Evolutionary conservation across 306 rosid genomes (phyloP), one percentile per base, ranked within the genome.

Genomic region (Acacia acuminata): DNA sequence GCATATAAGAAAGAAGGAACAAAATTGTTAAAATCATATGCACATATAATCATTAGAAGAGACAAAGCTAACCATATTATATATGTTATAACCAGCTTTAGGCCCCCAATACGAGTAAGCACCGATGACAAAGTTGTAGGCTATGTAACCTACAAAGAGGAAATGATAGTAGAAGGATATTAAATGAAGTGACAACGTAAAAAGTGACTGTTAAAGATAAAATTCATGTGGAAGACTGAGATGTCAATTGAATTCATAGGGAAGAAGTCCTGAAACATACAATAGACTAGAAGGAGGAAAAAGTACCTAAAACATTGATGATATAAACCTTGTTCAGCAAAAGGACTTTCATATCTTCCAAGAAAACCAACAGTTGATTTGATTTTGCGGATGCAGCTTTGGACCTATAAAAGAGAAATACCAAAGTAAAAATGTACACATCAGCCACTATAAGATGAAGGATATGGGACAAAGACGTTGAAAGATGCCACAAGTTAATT

Each of bases 51-150:
- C 2, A 71, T 43, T 76, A 24, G 47, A 75, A 63, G 38, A 81
- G 75, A 34, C 61, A 79, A 32, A 25, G 24, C 91, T 84, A 74
- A 93, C 99, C 99, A 96, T 93, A 64, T 93, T 42, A 86, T 96
- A 96, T 73, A 96, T 92, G 75, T 75, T 92, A 82, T 90, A 90
- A 74, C 99, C 99, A 68, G 98, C 99, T 85, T 93, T 96, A 4
- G 99, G 98, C 3, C 99, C 99, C 98, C 98, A 96, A 85, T 92
- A 96, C 10, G 98, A 92, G 91, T 93, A 96, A 48, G 99, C 96
- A 50, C 99, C 99, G 2, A 96, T 68, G 77, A 96, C 98, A 53
- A 93, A 96, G 83, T 84, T 96, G 93, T 96, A 96, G 55, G 87
- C 90, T 80, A 91, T 80, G 84, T 88, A 92, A 82, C 99, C 99